A percentile compares a stretch with the other conserved stretches of the same genome.
These are phyloP conservation scores for Naganishia kalamii DNA, from an alignment of 768 basidiomycete genomes.

Conservation along the genomic window DNA sequence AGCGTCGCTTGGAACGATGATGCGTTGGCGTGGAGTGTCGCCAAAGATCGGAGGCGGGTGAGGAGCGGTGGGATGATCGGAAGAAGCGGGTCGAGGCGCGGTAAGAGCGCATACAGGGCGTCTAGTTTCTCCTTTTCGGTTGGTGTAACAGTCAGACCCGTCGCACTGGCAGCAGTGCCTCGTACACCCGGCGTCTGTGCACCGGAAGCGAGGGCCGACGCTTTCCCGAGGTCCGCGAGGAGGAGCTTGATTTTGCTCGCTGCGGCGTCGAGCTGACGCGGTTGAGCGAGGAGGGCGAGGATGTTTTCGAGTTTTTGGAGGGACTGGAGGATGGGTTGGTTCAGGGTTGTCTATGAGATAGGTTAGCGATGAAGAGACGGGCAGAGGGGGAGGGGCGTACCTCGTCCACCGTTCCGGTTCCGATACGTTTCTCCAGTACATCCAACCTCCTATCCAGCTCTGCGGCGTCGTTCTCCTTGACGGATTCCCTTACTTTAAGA, in stretches of 20 bases:
- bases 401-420: constrained; percentile 77
- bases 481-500: neutral
- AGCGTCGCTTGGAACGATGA: constrained; percentile 68
- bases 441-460: constrained; percentile 79
- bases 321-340: constrained; percentile 59
- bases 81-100: constrained; percentile 49
- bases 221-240: constrained; percentile 83
- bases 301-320: constrained; percentile 77
- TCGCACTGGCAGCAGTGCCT: neutral
- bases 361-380: neutral
- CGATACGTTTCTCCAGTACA: constrained; percentile 73
- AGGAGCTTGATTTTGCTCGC: constrained; percentile 88
- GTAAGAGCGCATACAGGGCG: constrained; percentile 47
- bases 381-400: constrained; percentile 49
- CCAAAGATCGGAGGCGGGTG: constrained; percentile 75
- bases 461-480: constrained; percentile 47
- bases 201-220: constrained; percentile 44
- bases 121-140: constrained; percentile 44
- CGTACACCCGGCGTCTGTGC: neutral
- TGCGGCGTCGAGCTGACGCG: constrained; percentile 90
- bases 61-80: constrained; percentile 67
- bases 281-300: constrained; percentile 81
- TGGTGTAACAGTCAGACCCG: constrained; percentile 18
- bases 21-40: constrained; percentile 72
- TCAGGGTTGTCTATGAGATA: neutral